Evolutionary conservation across 345 rosid genomes (phyloP).

Genomic region (Aethionema arabicum): DNA sequence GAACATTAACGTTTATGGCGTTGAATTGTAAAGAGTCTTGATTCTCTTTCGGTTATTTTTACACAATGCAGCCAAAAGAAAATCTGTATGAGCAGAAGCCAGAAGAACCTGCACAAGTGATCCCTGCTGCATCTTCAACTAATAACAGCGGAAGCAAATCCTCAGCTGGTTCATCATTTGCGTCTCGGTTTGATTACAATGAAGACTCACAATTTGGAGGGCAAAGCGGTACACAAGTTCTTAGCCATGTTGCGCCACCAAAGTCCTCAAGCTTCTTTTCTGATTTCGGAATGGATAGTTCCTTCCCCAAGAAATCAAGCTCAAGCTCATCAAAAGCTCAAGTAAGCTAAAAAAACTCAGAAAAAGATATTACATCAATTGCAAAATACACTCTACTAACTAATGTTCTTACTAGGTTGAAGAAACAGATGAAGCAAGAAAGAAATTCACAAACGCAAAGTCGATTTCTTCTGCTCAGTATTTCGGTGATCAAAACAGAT

Average conservation of each 20-base stretch:
- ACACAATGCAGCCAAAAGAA: conserved; percentile 60
- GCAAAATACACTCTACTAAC: background rate
- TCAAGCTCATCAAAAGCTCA: conserved; percentile 65
- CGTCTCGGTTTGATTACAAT: conserved; percentile 91
- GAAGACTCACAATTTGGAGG: conserved; percentile 66
- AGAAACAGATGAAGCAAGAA: conserved; percentile 97
- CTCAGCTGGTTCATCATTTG: conserved; percentile 51
- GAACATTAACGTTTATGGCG: background rate
- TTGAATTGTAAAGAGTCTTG: background rate
- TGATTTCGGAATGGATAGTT: conserved; percentile 88
- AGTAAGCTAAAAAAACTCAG: conserved; percentile 41
- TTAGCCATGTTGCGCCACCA: conserved; percentile 93
- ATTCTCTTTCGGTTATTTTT: background rate
- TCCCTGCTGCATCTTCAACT: conserved; percentile 53
- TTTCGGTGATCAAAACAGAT: conserved; percentile 73
- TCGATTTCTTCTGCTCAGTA: conserved; percentile 94
- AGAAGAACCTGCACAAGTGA: conserved; percentile 63
- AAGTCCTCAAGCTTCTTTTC: conserved; percentile 84
- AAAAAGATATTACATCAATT: background rate
- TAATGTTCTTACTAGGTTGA: conserved; percentile 48
- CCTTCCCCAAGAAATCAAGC: conserved; percentile 64
- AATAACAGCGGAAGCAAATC: conserved; percentile 39
- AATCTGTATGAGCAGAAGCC: conserved; percentile 97
- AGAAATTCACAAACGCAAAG: conserved; percentile 95
- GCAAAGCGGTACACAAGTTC: conserved; percentile 51